Percentiles rank a stretch among this genome's conserved stretches.
These are phyloP conservation scores for Pisolithus orientalis DNA, from an alignment of 768 basidiomycete species.

Conservation along the genomic window DNA sequence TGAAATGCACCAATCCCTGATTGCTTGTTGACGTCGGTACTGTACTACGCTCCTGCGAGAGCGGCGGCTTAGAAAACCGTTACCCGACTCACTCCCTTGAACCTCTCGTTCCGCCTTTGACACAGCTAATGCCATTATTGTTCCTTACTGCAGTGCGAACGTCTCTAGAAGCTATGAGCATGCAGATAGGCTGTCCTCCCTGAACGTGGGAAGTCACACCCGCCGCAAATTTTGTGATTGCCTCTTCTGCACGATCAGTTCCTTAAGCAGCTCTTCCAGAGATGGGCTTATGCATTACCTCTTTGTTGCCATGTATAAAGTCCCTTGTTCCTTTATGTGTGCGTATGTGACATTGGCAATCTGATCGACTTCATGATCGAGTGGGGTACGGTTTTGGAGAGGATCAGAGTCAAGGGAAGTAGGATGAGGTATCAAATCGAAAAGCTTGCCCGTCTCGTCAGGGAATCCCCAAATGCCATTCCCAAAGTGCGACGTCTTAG, in stretches of 20 bases:
- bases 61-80: slow-evolving; percentile 66
- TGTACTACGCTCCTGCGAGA: slow-evolving; percentile 43
- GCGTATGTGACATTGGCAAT: slow-evolving; percentile 64
- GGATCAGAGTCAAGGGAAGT: slow-evolving; percentile 74
- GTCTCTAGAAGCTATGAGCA: no score
- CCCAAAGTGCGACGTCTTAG: slow-evolving; percentile 36
- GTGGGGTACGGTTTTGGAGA: slow-evolving; percentile 79
- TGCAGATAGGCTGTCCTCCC: no score
- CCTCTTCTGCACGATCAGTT: no score
- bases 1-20: slow-evolving; percentile 68
- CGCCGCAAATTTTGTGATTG: neutral
- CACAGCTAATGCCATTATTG: neutral
- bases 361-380: slow-evolving; percentile 76
- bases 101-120: neutral
- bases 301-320: slow-evolving; percentile 77
- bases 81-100: slow-evolving; percentile 34
- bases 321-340: slow-evolving; percentile 68
- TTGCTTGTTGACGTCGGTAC: slow-evolving; percentile 38
- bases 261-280: neutral
- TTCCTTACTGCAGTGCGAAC: neutral
- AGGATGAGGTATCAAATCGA: slow-evolving; percentile 95
- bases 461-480: slow-evolving; percentile 43
- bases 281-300: slow-evolving; percentile 42
- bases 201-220: no score
- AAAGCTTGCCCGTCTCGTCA: slow-evolving; percentile 77